Percentiles rank a stretch among this genome's conserved stretches.
Evolutionary conservation across 495 filamentous ascomycete genomes (phyloP).

Genomic region (Elasticomyces elasticus): DNA sequence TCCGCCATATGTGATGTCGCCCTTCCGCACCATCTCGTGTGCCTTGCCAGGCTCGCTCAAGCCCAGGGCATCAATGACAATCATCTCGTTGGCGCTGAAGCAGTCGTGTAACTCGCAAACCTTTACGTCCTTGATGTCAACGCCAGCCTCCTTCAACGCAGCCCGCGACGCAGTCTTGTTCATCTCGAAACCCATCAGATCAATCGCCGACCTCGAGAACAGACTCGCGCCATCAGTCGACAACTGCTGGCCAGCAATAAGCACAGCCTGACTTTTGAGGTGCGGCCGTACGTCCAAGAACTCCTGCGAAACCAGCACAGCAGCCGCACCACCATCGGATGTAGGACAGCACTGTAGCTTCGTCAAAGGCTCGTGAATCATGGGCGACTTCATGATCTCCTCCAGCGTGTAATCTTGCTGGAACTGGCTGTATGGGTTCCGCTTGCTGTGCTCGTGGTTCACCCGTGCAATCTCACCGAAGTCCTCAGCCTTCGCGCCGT

Average conservation of each 20-base stretch:
- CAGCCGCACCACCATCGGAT: conserved; percentile 82
- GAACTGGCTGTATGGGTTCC: conserved; percentile 97
- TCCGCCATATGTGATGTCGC: conserved; percentile 88
- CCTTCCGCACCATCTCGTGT: conserved; percentile 81
- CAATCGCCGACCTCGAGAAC: conserved; percentile 69
- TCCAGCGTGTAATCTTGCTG: conserved; percentile 81
- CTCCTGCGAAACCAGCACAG: conserved; percentile 75
- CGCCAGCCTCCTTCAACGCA: conserved; percentile 64
- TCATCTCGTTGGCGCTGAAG: conserved; percentile 92
- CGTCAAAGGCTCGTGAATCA: conserved; percentile 72
- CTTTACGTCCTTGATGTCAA: conserved; percentile 57
- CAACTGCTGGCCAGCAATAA: conserved; percentile 83
- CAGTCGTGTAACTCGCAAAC: conserved; percentile 95
- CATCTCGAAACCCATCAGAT: conserved; percentile 85
- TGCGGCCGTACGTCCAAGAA: conserved; percentile 85
- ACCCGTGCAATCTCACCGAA: conserved; percentile 91
- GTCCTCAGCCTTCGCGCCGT: conserved; percentile 64
- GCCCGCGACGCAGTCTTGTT: conserved; percentile 52
- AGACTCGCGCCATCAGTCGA: conserved; percentile 66
- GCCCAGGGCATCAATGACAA: conserved; percentile 76
- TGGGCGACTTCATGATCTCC: conserved; percentile 65
- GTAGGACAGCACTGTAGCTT: conserved; percentile 85
- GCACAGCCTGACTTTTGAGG: conserved; percentile 66
- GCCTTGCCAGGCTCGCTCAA: conserved; percentile 72
- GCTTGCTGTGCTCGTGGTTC: conserved; percentile 81